Percentiles rank a stretch among this genome's conserved stretches.
These are phyloP conservation scores for Aspergillus ustus DNA, from an alignment of 2,329 filamentous ascomycete genomes.

Conservation along the genomic window DNA sequence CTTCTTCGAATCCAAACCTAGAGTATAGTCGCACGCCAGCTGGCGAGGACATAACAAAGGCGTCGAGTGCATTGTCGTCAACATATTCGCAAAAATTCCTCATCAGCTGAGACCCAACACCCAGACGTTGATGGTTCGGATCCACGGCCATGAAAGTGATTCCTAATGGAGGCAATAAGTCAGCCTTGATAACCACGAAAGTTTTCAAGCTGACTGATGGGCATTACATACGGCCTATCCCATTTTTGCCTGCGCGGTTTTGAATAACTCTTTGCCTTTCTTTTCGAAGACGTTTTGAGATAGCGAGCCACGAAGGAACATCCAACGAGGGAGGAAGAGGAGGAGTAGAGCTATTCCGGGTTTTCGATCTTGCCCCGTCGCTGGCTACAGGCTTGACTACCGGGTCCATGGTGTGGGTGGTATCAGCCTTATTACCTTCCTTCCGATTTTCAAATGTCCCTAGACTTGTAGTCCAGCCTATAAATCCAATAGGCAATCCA, in stretches of 20 bases:
- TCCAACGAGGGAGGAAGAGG: slow-evolving; percentile 13
- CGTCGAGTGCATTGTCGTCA: slow-evolving; percentile 18
- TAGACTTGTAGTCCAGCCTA: slow-evolving; percentile 8
- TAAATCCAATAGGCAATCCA: slow-evolving; percentile 8
- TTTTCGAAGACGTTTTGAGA: slow-evolving; percentile 8
- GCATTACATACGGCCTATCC: slow-evolving; percentile 8
- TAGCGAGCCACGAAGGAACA: slow-evolving; percentile 5
- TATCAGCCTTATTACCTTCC: not conserved
- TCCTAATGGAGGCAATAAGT: slow-evolving; percentile 1
- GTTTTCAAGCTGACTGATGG: not conserved
- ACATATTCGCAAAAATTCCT: slow-evolving; percentile 28
- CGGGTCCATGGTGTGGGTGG: not conserved
- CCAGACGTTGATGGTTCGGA: slow-evolving; percentile 3
- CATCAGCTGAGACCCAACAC: slow-evolving; percentile 16
- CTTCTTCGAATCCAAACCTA: too few species aligned
- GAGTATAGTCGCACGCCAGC: not conserved
- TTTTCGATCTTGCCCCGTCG: not conserved
- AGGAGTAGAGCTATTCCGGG: not conserved
- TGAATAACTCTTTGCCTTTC: slow-evolving; percentile 12
- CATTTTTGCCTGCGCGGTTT: not conserved
- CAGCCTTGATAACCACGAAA: not conserved
- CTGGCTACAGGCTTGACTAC: not conserved
- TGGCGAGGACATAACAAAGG: slow-evolving; percentile 5
- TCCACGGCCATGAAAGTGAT: slow-evolving; percentile 7
- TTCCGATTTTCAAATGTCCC: not conserved